Evolutionary conservation across 495 filamentous ascomycete genomes (phyloP), one percentile per base, ranked within the genome.

Genomic region (Xylaria flabelliformis): DNA sequence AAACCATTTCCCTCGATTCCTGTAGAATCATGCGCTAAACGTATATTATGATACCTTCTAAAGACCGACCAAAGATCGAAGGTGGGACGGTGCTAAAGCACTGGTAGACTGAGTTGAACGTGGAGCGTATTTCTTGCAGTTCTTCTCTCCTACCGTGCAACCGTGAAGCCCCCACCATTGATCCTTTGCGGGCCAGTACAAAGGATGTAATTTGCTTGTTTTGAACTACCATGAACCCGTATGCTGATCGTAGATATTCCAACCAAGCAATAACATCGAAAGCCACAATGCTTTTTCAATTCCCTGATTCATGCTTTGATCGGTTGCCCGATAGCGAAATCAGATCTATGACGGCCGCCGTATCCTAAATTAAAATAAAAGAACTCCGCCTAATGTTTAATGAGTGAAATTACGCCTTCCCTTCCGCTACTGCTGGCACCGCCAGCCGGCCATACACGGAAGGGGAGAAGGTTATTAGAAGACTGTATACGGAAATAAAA

Each of bases 281-380:
- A 62, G 55, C 42, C 56, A 70, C n/a, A 55, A 55, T 67, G 48
- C 65, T 56, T 67, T 67, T 67, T 51, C 41, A 48, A 70, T 44
- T 44, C 26, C 67, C 56, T n/a, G 56, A 56, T 69, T 62, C 41
- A 70, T 70, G 55, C 42, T 51, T 64, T 64, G 19, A 19, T 64
- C 59, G 59, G 46, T 55, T 71, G 59, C 58, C 53, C 59, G 69
- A 46, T 55, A 53, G 59, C 34, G 26, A 71, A 71, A 71, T 71
- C 69, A 71, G 46, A 64, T 71, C 69, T 71, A 71, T 42, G 44
- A 46, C 64, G 36, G 17, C 69, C 58, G 44, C 56, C 59, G 59
- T 64, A 36, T 64, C 48, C 34, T 24, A 64, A 24, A 34, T 64
- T 34, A 71, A 59, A n/a, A 59, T 34, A 29, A 63, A 53, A 61